A percentile compares a stretch with the other conserved stretches of the same genome.
Conservation (phyloP, 768 basidiomycete genomes). For the Mycena floridula region DNA sequence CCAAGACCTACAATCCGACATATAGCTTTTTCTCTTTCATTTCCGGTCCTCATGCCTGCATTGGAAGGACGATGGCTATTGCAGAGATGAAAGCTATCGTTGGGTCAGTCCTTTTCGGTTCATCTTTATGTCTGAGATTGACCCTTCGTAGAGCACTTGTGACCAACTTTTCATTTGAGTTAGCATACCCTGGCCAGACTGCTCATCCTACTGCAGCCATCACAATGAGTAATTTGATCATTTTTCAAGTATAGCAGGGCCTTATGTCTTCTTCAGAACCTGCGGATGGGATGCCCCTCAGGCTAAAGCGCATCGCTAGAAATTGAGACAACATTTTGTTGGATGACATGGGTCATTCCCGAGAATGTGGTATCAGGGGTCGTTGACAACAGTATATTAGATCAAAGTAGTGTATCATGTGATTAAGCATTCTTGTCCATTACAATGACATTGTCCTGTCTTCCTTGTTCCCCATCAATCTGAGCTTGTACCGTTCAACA, state of each 20-base stretch:
- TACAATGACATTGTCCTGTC: too few species aligned
- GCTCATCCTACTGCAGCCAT: conserved; percentile 36
- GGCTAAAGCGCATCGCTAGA: conserved; percentile 10
- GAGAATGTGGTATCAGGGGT: too few species aligned
- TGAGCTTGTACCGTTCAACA: too few species aligned
- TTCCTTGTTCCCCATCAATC: too few species aligned
- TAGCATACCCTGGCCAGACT: conserved; percentile 33
- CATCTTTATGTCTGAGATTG: not conserved
- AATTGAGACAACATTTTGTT: too few species aligned
- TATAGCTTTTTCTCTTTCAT: conserved; percentile 37
- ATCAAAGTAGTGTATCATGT: too few species aligned
- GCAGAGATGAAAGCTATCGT: conserved; percentile 43
- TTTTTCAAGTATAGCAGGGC: not conserved
- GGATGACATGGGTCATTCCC: too few species aligned
- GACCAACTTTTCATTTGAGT: conserved; percentile 38
- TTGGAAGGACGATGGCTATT: conserved; percentile 42
- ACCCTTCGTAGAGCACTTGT: conserved; percentile 26
- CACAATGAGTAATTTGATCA: conserved; percentile 35
- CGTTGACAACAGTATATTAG: too few species aligned
- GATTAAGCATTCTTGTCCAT: too few species aligned
- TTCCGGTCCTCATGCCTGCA: conserved; percentile 39
- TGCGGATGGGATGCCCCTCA: conserved; percentile 14
- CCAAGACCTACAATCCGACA: conserved; percentile 25
- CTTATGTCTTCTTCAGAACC: conserved; percentile 6
- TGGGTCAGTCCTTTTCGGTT: conserved; percentile 19